phyloP scores from a whole-genome alignment of 169 alveolate species.

The Plasmodium berghei region DNA sequence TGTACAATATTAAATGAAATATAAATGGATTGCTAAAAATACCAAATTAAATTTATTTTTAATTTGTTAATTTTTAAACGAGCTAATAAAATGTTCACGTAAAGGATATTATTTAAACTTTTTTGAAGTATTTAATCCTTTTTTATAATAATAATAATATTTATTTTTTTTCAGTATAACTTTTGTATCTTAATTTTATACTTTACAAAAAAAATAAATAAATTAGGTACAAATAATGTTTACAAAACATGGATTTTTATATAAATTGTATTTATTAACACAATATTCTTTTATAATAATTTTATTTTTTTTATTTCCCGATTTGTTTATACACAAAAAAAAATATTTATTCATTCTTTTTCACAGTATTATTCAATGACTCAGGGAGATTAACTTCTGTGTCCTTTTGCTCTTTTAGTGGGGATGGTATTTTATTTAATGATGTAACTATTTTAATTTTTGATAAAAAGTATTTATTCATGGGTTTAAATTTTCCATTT shows the following conservation, averaged over 20 bases:
- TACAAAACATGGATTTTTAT: no score
- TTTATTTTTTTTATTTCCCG: not conserved
- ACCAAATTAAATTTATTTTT: constrained; percentile 10
- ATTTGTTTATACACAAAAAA: not conserved
- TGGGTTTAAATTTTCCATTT: constrained; percentile 52
- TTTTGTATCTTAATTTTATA: not conserved
- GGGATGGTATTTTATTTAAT: constrained; percentile 75
- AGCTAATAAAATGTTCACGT: not conserved
- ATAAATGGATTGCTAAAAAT: constrained; percentile 38
- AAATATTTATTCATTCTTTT: constrained; percentile 10
- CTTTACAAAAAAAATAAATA: no score
- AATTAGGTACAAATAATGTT: no score
- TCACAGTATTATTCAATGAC: constrained; percentile 55
- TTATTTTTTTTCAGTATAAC: no score
- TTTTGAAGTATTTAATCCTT: constrained; percentile 1
- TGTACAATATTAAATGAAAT: constrained; percentile 20
- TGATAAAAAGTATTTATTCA: constrained; percentile 69
- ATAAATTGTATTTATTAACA: not conserved
- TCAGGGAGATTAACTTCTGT: constrained; percentile 76
- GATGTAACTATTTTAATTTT: constrained; percentile 73
- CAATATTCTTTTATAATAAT: not conserved
- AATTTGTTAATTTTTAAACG: constrained; percentile 21
- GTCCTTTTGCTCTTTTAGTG: constrained; percentile 69
- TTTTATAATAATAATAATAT: not conserved
- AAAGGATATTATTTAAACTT: not conserved